Conservation (phyloP, 306 rosid genomes). For the Vachellia collinsii region DNA sequence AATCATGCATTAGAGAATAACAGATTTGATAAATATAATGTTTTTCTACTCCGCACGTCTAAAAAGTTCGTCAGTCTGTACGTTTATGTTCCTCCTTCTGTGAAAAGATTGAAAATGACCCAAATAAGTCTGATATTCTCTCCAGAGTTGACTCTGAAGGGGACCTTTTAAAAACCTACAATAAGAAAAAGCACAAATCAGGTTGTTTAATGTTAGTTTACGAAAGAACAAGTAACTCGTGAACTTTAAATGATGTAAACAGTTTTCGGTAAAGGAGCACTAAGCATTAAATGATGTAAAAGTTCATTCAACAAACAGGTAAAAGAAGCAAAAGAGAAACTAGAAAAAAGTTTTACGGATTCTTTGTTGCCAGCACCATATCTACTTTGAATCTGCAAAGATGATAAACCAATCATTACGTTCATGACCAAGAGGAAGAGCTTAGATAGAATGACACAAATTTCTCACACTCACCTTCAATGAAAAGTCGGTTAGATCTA, state of each 20-base stretch:
- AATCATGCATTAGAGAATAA: conserved; percentile 11
- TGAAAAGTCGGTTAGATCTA: conserved; percentile 85
- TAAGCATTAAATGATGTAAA: neutral
- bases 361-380: conserved; percentile 68
- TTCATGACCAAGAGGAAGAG: neutral
- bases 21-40: conserved; percentile 21
- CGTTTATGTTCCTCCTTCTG: conserved; percentile 79
- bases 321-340: conserved; percentile 27
- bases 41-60: conserved; percentile 11
- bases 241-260: neutral
- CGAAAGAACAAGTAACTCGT: neutral
- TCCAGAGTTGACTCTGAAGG: conserved; percentile 81
- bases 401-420: conserved; percentile 19
- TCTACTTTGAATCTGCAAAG: conserved; percentile 80
- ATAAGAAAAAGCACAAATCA: conserved; percentile 23
- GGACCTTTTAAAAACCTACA: conserved; percentile 79
- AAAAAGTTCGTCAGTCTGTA: conserved; percentile 30
- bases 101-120: conserved; percentile 79
- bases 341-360: conserved; percentile 59
- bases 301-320: neutral
- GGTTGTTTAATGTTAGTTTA: conserved; percentile 16
- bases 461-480: conserved; percentile 56
- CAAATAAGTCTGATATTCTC: conserved; percentile 74
- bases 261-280: neutral
- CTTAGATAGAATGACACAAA: conserved; percentile 1